Evolutionary conservation across 1,284 basidiomycete genomes (phyloP).

Genomic region (Rhodotorula sp.): DNA sequence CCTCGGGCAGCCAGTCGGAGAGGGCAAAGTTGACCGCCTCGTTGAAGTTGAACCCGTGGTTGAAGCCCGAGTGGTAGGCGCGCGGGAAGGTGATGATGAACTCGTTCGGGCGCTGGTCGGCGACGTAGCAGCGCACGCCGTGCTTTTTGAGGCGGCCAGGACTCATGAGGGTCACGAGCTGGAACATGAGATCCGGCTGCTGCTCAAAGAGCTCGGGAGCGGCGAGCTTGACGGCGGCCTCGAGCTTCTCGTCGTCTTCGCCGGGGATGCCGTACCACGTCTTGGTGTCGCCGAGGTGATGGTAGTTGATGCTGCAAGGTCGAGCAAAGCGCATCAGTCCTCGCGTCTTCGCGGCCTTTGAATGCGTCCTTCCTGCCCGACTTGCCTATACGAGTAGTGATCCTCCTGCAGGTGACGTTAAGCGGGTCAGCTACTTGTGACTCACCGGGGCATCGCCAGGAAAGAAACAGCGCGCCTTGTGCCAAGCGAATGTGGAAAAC

Average conservation of each 20-base stretch:
- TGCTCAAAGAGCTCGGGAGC: slow-evolving; percentile 99
- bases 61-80: slow-evolving; percentile 91
- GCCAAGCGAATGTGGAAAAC: slow-evolving; percentile 99
- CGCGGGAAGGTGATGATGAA: slow-evolving; percentile 98
- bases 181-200: slow-evolving; percentile 94
- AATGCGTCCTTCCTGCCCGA: too few species aligned
- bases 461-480: slow-evolving; percentile 59
- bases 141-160: slow-evolving; percentile 80
- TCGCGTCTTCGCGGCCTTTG: not conserved
- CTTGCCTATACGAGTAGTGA: slow-evolving; percentile 84
- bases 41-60: slow-evolving; percentile 78
- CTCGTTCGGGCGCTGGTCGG: slow-evolving; percentile 95
- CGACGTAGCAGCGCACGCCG: slow-evolving; percentile 90
- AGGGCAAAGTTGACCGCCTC: slow-evolving; percentile 99
- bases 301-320: slow-evolving; percentile 59
- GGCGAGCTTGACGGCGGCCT: slow-evolving; percentile 89
- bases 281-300: slow-evolving; percentile 97
- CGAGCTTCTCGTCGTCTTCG: slow-evolving; percentile 89
- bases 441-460: too few species aligned
- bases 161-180: slow-evolving; percentile 97
- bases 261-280: slow-evolving; percentile 99
- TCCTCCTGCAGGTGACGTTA: slow-evolving; percentile 63
- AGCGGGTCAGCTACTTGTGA: not conserved
- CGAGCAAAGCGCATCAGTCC: slow-evolving; percentile 56
- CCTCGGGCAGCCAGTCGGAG: slow-evolving; percentile 89